A percentile compares a stretch with the other conserved stretches of the same genome.
phyloP scores from a whole-genome alignment of 257 asterid species.

The Rehmannia glutinosa region DNA sequence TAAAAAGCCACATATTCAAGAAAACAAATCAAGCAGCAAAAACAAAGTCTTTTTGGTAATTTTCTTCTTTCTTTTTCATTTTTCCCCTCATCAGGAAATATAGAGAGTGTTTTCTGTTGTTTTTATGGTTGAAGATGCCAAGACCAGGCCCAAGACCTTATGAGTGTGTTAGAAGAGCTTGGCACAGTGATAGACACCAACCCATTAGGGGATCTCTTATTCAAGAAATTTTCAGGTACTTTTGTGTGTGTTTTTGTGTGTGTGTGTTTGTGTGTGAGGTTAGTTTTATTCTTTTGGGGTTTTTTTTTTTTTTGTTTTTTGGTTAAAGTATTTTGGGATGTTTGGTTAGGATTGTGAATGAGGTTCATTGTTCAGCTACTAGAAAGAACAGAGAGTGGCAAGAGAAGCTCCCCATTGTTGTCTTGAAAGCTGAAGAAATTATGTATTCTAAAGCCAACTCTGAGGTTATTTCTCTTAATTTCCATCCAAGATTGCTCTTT shows the following conservation, averaged over 20 bases:
- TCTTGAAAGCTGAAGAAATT: slow-evolving; percentile 85
- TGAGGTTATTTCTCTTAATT: slow-evolving; percentile 36
- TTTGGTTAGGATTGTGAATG: slow-evolving; percentile 66
- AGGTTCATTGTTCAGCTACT: slow-evolving; percentile 58
- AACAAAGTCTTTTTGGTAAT: not conserved
- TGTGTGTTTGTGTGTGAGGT: not conserved
- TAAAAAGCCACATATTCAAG: not conserved
- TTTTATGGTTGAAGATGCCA: slow-evolving; percentile 53
- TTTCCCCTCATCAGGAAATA: not conserved
- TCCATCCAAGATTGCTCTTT: slow-evolving; percentile 21
- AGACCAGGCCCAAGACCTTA: slow-evolving; percentile 92
- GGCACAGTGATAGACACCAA: slow-evolving; percentile 91
- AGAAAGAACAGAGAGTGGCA: slow-evolving; percentile 93
- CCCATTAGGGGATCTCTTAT: slow-evolving; percentile 92
- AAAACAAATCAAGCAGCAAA: not conserved
- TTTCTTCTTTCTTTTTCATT: not conserved
- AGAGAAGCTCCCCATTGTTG: slow-evolving; percentile 92
- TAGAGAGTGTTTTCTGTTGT: not conserved
- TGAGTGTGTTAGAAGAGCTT: slow-evolving; percentile 94
- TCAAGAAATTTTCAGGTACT: slow-evolving; percentile 89
- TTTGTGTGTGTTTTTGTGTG: not conserved
- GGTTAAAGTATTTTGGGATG: slow-evolving; percentile 7
- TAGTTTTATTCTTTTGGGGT: not conserved
- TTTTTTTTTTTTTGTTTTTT: not conserved
- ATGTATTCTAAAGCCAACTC: slow-evolving; percentile 93